Evolutionary conservation across 192 early-diverging fungal genomes (phyloP), one percentile per base, ranked within the genome.

Genomic region (Coemansia nantahalensis): DNA sequence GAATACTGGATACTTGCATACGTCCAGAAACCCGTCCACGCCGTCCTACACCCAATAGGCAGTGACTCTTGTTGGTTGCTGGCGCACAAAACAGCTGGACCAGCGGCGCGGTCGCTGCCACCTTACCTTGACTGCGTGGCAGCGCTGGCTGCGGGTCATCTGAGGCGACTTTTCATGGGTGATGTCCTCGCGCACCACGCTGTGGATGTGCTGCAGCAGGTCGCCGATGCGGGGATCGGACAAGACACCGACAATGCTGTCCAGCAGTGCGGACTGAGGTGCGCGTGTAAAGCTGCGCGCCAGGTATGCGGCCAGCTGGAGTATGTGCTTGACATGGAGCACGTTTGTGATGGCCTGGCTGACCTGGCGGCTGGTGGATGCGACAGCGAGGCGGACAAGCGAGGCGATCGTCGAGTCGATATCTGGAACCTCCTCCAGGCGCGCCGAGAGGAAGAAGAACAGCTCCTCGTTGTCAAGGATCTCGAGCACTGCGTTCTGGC

Each of bases 21-120:
- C 87, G 61, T 96, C 93, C 17, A 96, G 80, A 30, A 94, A 79
- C 1, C 90, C 87, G 58, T 89, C 91, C 13, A 86, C 79, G 4
- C 90, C 87, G 18, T 86, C 80, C 81, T 84, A 65, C 13, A 28
- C n/a, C n/a, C n/a, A n/a, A n/a, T n/a, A n/a, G n/a, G n/a, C n/a
- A n/a, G n/a, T n/a, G n/a, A n/a, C n/a, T n/a, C n/a, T n/a, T n/a
- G n/a, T n/a, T n/a, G n/a, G n/a, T n/a, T n/a, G n/a, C n/a, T n/a
- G n/a, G n/a, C n/a, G n/a, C n/a, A n/a, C n/a, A n/a, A n/a, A n/a
- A 10, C 5, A 21, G 33, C 16, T 37, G 15, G 1, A 47, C 8
- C 5, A 7, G 6, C 12, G 30, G 30, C 40, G 24, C 24, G 16
- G 35, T 48, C 19, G 19, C n/a, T n/a, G 30, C 16, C 16, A 48